Percentiles rank a stretch among this genome's conserved stretches.
Evolutionary conservation across 2,329 filamentous ascomycete genomes (phyloP).

Genomic region (Fusarium duplospermum): DNA sequence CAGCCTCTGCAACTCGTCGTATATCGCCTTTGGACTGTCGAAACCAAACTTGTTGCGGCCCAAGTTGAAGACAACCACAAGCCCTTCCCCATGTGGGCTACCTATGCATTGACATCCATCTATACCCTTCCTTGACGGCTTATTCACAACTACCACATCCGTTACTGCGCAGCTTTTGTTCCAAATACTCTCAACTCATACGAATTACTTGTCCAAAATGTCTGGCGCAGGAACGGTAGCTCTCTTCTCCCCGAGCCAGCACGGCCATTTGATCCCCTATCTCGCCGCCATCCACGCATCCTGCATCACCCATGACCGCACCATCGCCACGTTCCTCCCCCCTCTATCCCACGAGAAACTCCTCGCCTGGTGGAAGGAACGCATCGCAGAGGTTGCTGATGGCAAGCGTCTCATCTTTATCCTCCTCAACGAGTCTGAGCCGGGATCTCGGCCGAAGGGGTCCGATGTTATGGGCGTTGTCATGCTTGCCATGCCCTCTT

Average conservation of each 20-base stretch:
- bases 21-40: neutral
- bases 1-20: neutral
- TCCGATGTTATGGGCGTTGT: conserved; percentile 66
- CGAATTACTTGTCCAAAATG: conserved; percentile 35
- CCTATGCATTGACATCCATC: conserved; percentile 10
- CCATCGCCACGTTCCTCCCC: conserved; percentile 69
- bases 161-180: neutral
- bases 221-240: conserved; percentile 51
- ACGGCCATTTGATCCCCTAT: conserved; percentile 65
- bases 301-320: conserved; percentile 68
- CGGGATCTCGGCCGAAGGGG: conserved; percentile 52
- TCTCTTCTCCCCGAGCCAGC: conserved; percentile 57
- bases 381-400: conserved; percentile 59
- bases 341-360: conserved; percentile 68
- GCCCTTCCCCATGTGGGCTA: neutral
- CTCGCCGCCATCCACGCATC: conserved; percentile 68
- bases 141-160: conserved; percentile 2
- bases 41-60: neutral
- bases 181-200: neutral
- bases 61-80: neutral
- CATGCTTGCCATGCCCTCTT: conserved; percentile 62
- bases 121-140: neutral
- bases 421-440: conserved; percentile 55
- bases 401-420: conserved; percentile 65
- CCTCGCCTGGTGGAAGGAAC: conserved; percentile 66